Evolutionary conservation across 2,329 filamentous ascomycete species (phyloP).

Genomic region (Ophiostoma ips): DNA sequence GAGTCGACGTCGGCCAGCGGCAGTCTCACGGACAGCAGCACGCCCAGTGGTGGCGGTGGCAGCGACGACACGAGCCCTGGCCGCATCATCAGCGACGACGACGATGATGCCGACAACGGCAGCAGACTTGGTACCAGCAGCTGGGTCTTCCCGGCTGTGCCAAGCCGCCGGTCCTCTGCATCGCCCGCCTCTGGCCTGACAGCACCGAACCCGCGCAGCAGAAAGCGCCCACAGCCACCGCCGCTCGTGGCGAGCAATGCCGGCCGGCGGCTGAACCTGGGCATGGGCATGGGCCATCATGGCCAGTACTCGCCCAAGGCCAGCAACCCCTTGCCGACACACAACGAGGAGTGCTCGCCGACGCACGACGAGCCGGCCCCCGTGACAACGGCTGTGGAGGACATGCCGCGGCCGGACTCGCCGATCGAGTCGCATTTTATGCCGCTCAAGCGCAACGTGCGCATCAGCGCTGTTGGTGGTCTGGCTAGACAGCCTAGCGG

Average conservation of each 20-base stretch:
- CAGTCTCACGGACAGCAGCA: not conserved
- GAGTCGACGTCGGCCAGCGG: not conserved
- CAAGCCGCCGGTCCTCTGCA: not conserved
- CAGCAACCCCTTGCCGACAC: not conserved
- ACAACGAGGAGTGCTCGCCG: not conserved
- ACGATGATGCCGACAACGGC: no score
- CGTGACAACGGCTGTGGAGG: constrained; percentile 5
- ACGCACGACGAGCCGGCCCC: not conserved
- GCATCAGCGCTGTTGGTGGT: constrained; percentile 24
- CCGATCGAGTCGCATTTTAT: constrained; percentile 16
- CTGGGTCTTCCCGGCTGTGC: not conserved
- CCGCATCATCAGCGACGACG: not conserved
- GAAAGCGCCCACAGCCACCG: not conserved
- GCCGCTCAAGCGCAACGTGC: constrained; percentile 21
- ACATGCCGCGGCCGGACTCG: constrained; percentile 21
- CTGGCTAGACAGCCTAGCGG: no score
- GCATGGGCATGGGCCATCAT: not conserved
- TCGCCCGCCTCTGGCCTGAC: not conserved
- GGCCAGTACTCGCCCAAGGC: not conserved
- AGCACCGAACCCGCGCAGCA: not conserved
- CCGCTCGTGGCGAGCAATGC: not conserved
- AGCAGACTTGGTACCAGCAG: not conserved
- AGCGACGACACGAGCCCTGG: not conserved
- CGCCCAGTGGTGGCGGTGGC: constrained; percentile 1
- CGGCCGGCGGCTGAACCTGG: not conserved